phyloP scores from a whole-genome alignment of 208 protist species.

The Trypanosoma cruzi region DNA sequence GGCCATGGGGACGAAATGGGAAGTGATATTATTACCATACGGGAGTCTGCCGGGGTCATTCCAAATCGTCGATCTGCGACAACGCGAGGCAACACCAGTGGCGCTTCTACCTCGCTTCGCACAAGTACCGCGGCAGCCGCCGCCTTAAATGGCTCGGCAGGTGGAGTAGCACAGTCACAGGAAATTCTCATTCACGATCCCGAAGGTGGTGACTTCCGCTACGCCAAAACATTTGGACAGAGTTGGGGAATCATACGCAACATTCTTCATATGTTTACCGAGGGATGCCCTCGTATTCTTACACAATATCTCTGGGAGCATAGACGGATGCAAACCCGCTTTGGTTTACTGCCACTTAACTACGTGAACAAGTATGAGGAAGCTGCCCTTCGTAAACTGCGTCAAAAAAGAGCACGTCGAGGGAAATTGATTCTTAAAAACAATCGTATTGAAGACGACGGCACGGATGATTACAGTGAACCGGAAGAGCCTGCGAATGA shows the following conservation, averaged over 20 bases:
- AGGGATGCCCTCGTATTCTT: slow-evolving; percentile 89
- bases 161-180: slow-evolving; percentile 11
- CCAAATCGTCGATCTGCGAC: slow-evolving; percentile 42
- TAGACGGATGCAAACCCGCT: slow-evolving; percentile 65
- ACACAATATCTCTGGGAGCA: slow-evolving; percentile 92
- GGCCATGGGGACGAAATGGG: slow-evolving; percentile 1
- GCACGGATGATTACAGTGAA: slow-evolving; percentile 31
- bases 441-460: slow-evolving; percentile 9
- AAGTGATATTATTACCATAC: slow-evolving; percentile 49
- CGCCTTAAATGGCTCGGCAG: neutral
- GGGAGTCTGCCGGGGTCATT: slow-evolving; percentile 73
- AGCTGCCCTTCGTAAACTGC: slow-evolving; percentile 65
- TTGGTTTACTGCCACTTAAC: slow-evolving; percentile 69
- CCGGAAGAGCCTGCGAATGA: slow-evolving; percentile 26
- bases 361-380: slow-evolving; percentile 89
- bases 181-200: slow-evolving; percentile 82
- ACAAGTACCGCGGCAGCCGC: slow-evolving; percentile 1
- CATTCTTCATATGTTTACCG: slow-evolving; percentile 92
- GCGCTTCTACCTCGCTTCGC: neutral
- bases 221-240: slow-evolving; percentile 48
- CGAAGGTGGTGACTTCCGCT: slow-evolving; percentile 82
- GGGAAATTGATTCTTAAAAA: slow-evolving; percentile 42
- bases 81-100: neutral
- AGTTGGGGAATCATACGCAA: slow-evolving; percentile 75
- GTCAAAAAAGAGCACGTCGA: slow-evolving; percentile 39